These are phyloP conservation scores for Pseudogymnoascus sp. DNA, from an alignment of 2,329 filamentous ascomycete genomes.

Conservation along the genomic window DNA sequence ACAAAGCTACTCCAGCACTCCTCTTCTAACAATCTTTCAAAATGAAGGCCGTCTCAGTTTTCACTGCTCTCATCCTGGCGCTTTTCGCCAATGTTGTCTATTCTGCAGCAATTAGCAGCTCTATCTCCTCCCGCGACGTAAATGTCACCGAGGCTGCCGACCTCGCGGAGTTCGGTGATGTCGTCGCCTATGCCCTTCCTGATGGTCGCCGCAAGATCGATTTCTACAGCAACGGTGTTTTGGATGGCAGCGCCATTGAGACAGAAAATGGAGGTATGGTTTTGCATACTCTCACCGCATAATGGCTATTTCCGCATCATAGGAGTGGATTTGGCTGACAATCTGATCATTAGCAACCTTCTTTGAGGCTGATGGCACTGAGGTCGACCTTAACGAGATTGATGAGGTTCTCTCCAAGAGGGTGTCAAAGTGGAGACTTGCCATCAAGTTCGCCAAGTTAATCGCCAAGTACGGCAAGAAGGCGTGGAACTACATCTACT, in stretches of 20 bases:
- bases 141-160: slow-evolving; percentile 1
- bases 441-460: slow-evolving; percentile 3
- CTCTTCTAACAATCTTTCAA: neutral
- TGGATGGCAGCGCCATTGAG: neutral
- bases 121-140: neutral
- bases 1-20: neutral
- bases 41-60: neutral
- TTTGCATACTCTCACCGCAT: neutral
- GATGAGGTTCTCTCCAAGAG: neutral
- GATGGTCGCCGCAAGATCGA: neutral
- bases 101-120: neutral
- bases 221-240: neutral
- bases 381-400: neutral
- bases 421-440: neutral
- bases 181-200: slow-evolving; percentile 9
- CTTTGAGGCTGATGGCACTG: neutral
- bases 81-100: neutral
- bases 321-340: no score
- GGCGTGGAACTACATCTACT: slow-evolving; percentile 4
- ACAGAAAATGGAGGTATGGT: neutral
- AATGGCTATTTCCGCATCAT: neutral
- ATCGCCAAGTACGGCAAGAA: neutral
- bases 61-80: neutral
- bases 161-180: slow-evolving; percentile 6
- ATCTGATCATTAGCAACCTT: neutral